Evolutionary conservation across 2,329 filamentous ascomycete species (phyloP).

Genomic region (Penicillium sclerotigenum): DNA sequence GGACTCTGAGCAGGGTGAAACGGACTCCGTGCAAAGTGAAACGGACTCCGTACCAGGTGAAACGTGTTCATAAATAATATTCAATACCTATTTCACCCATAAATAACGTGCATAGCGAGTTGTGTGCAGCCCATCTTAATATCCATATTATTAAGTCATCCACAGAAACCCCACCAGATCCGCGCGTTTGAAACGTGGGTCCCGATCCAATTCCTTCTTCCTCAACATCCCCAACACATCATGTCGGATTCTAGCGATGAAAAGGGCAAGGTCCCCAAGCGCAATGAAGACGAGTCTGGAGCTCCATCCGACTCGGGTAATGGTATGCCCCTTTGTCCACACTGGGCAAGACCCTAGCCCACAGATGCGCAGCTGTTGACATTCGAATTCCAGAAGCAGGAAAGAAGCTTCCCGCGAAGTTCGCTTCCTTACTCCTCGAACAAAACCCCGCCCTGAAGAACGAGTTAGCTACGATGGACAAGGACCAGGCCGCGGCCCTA

Average conservation of each 20-base stretch:
- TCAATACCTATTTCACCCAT: neutral
- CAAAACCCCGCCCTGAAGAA: slow-evolving; percentile 63
- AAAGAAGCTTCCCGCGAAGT: slow-evolving; percentile 34
- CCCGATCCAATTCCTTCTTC: slow-evolving; percentile 22
- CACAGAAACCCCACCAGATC: slow-evolving; percentile 13
- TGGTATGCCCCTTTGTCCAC: slow-evolving; percentile 2
- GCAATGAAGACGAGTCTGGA: slow-evolving; percentile 10
- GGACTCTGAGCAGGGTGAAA: neutral
- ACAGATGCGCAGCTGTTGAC: neutral
- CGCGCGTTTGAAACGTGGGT: slow-evolving; percentile 31
- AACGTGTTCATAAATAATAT: neutral
- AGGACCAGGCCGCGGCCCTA: slow-evolving; percentile 54
- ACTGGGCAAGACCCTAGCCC: too few relatives aligned
- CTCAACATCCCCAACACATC: slow-evolving; percentile 11
- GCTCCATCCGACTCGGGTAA: slow-evolving; percentile 2
- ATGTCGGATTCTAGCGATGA: slow-evolving; percentile 37
- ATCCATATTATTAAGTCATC: neutral
- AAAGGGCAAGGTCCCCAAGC: slow-evolving; percentile 34
- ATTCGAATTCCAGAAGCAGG: slow-evolving; percentile 22
- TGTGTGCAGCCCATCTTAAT: neutral
- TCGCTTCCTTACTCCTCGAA: slow-evolving; percentile 43
- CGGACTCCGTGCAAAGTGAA: neutral
- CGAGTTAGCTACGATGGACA: slow-evolving; percentile 69
- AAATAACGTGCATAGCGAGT: neutral
- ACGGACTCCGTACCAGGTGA: neutral